Conservation (phyloP, 441 rosid genomes). For the Sinapis alba region DNA sequence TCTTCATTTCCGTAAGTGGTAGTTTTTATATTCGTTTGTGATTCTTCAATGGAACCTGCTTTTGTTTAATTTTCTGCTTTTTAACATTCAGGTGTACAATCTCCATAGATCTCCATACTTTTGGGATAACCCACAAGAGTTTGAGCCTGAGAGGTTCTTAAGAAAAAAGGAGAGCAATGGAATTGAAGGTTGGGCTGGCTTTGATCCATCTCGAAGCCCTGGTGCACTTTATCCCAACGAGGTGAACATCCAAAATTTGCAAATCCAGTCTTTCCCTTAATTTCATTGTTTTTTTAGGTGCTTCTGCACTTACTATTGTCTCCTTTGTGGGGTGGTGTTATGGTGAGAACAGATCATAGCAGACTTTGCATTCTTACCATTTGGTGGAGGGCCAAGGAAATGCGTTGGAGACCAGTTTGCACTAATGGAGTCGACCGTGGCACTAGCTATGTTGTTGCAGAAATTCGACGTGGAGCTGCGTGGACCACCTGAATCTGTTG, state of each 20-base stretch:
- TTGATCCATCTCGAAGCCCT: slow-evolving; percentile 87
- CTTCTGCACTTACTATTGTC: too few relatives aligned
- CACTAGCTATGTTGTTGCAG: slow-evolving; percentile 73
- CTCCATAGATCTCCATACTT: slow-evolving; percentile 90
- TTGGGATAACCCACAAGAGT: slow-evolving; percentile 77
- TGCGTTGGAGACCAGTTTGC: slow-evolving; percentile 98
- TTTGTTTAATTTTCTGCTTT: not conserved
- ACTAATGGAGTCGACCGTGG: slow-evolving; percentile 84
- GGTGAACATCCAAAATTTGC: slow-evolving; percentile 44
- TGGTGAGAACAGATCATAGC: slow-evolving; percentile 61
- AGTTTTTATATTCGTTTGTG: not conserved
- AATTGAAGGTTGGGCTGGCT: slow-evolving; percentile 90
- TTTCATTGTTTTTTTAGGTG: too few relatives aligned
- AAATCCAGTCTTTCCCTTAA: not conserved
- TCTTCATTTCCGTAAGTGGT: slow-evolving; percentile 77
- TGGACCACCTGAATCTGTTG: slow-evolving; percentile 74
- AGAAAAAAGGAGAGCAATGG: slow-evolving; percentile 53
- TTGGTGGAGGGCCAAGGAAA: slow-evolving; percentile 94
- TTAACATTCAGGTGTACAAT: slow-evolving; percentile 68
- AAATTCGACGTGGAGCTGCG: slow-evolving; percentile 73
- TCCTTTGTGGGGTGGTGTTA: slow-evolving; percentile 24
- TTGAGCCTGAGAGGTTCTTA: slow-evolving; percentile 84
- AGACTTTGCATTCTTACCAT: slow-evolving; percentile 88
- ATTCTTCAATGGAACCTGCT: not conserved
- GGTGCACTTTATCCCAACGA: slow-evolving; percentile 92